These are phyloP conservation scores for Tephrocybe sp. DNA, from an alignment of 768 basidiomycete genomes.

Conservation along the genomic window DNA sequence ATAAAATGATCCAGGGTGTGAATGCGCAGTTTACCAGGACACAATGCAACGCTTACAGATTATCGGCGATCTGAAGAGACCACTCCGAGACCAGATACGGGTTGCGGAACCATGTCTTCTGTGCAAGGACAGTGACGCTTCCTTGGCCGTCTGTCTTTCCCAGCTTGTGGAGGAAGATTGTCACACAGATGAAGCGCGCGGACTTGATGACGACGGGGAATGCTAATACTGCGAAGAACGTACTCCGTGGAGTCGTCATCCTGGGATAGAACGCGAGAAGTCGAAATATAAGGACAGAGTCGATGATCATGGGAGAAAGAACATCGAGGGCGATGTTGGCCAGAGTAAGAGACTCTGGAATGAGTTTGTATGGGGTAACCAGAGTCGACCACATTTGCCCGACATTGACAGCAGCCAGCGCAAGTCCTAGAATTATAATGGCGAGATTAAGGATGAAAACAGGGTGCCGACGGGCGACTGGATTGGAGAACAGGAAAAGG, in stretches of 20 bases:
- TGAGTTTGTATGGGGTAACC: conserved; percentile 19
- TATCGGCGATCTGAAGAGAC: conserved; percentile 34
- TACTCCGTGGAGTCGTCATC: conserved; percentile 12
- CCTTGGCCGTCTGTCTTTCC: background rate
- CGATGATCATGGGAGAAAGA: conserved; percentile 33
- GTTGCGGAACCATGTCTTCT: conserved; percentile 2
- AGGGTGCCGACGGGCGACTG: conserved; percentile 22
- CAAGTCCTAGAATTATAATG: conserved; percentile 24
- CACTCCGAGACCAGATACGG: conserved; percentile 28
- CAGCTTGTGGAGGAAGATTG: conserved; percentile 8
- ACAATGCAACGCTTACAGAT: conserved; percentile 23
- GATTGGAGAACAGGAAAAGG: conserved; percentile 32
- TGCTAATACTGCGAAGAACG: conserved; percentile 21
- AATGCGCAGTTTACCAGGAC: background rate
- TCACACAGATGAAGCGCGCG: conserved; percentile 25
- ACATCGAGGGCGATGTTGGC: conserved; percentile 23
- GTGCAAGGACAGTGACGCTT: background rate
- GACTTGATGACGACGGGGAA: conserved; percentile 29
- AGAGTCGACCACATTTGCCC: background rate
- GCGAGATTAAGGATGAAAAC: conserved; percentile 34
- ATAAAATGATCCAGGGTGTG: background rate
- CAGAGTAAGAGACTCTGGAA: conserved; percentile 17
- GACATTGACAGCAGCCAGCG: conserved; percentile 23
- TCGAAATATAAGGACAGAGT: conserved; percentile 36
- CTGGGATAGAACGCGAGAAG: conserved; percentile 35